These are phyloP conservation scores for sunflower (Helianthus annuus) DNA, from an alignment of 129 eudicot genomes.

Conservation along the genomic window DNA sequence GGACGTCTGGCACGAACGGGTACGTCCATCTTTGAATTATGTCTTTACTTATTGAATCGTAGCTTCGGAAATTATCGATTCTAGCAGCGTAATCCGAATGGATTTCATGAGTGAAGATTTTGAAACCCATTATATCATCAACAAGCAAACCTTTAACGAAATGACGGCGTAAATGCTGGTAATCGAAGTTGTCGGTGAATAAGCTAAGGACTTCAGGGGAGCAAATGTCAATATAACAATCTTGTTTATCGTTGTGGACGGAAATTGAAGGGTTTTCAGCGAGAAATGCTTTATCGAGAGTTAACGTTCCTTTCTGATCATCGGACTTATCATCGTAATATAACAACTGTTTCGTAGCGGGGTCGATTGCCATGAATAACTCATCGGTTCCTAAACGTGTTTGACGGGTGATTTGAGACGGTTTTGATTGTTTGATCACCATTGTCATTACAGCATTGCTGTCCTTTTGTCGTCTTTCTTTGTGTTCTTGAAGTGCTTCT, in stretches of 20 bases:
- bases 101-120: constrained; percentile 89
- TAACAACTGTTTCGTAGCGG: constrained; percentile 73
- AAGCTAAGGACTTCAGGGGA: constrained; percentile 85
- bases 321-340: constrained; percentile 79
- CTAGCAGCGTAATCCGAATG: constrained; percentile 93
- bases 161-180: constrained; percentile 94
- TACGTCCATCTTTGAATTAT: constrained; percentile 98
- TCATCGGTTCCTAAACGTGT: constrained; percentile 96
- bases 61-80: constrained; percentile 81
- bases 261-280: constrained; percentile 59
- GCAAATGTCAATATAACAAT: constrained; percentile 95
- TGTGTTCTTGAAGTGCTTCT: constrained; percentile 84
- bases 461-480: constrained; percentile 79
- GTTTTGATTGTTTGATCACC: constrained; percentile 85
- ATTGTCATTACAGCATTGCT: constrained; percentile 93
- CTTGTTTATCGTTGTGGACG: constrained; percentile 86
- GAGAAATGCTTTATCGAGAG: constrained; percentile 77
- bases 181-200: constrained; percentile 92
- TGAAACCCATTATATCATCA: constrained; percentile 95
- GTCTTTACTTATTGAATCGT: constrained; percentile 88
- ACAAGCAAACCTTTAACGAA: constrained; percentile 88
- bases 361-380: constrained; percentile 84
- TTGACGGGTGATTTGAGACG: constrained; percentile 74
- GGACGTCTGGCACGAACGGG: constrained; percentile 92
- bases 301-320: constrained; percentile 47